Percentiles rank a stretch among this genome's conserved stretches.
Evolutionary conservation across 2,329 filamentous ascomycete genomes (phyloP).

Genomic region (Fusarium miscanthi): DNA sequence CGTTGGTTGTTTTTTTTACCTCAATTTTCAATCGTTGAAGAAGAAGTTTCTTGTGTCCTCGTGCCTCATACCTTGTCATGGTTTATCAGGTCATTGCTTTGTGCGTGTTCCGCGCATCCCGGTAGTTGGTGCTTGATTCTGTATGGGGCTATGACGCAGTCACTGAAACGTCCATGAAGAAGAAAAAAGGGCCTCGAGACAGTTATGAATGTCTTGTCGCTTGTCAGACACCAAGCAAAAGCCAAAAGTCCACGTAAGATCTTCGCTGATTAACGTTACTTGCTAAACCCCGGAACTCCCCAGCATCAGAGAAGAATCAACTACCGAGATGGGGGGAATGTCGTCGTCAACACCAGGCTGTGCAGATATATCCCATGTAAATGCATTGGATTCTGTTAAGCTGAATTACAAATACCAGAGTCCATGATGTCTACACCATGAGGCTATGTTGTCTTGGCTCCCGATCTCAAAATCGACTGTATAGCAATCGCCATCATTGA

Average conservation of each 20-base stretch:
- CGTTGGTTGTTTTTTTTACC: neutral
- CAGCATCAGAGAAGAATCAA: neutral
- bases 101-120: constrained; percentile 30
- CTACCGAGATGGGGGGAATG: constrained; percentile 8
- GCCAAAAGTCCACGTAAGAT: constrained; percentile 22
- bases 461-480: neutral
- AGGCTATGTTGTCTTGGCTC: constrained; percentile 19
- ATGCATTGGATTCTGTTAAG: neutral
- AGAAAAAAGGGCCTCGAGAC: neutral
- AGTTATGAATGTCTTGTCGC: neutral
- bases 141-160: constrained; percentile 38
- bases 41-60: neutral
- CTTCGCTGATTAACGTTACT: constrained; percentile 5
- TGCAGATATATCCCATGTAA: constrained; percentile 22
- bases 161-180: constrained; percentile 9
- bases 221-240: constrained; percentile 7
- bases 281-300: constrained; percentile 11
- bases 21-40: neutral
- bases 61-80: constrained; percentile 7
- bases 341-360: constrained; percentile 28
- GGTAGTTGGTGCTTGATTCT: constrained; percentile 17
- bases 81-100: constrained; percentile 5
- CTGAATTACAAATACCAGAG: constrained; percentile 12
- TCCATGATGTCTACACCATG: constrained; percentile 14
- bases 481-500: constrained; percentile 6